Percentiles rank a stretch among this genome's conserved stretches.
Evolutionary conservation across 192 early-diverging fungal genomes (phyloP).

Genomic region (Backusella sp.): DNA sequence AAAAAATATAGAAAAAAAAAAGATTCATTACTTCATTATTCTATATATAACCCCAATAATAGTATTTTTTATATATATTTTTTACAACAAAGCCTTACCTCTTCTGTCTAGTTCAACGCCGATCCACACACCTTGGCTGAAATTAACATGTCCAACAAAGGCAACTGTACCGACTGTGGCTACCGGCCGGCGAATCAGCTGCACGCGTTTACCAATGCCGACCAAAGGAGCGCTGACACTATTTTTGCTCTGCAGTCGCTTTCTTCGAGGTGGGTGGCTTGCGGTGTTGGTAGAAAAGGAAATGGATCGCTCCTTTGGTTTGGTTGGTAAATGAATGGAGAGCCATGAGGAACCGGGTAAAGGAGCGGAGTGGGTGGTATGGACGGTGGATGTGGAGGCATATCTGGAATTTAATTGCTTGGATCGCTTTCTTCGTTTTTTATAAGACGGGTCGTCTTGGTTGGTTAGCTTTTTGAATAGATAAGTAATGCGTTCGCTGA

Average conservation of each 20-base stretch:
- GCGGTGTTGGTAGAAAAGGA: slow-evolving; percentile 4
- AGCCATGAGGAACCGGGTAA: neutral
- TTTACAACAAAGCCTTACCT: slow-evolving; percentile 7
- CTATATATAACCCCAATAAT: too few relatives aligned
- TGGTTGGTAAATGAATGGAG: slow-evolving; percentile 2
- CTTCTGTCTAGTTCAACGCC: slow-evolving; percentile 78
- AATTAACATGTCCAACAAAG: slow-evolving; percentile 75
- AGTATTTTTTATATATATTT: neutral
- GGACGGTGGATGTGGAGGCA: slow-evolving; percentile 2
- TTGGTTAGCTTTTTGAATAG: neutral
- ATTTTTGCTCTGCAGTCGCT: neutral
- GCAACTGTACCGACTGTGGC: slow-evolving; percentile 58
- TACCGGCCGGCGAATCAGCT: slow-evolving; percentile 11
- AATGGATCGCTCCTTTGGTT: neutral
- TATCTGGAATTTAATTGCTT: slow-evolving; percentile 2
- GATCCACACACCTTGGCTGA: slow-evolving; percentile 82
- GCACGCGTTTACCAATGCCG: slow-evolving; percentile 12
- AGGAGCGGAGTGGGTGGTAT: neutral
- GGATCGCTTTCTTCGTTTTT: neutral
- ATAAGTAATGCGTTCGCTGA: neutral
- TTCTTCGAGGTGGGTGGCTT: neutral
- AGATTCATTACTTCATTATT: too few relatives aligned
- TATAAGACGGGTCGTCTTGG: neutral
- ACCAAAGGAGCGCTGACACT: neutral
- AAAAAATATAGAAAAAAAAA: neutral